Evolutionary conservation across 345 rosid species (phyloP).

Genomic region (Zanthoxylum bungeanum): DNA sequence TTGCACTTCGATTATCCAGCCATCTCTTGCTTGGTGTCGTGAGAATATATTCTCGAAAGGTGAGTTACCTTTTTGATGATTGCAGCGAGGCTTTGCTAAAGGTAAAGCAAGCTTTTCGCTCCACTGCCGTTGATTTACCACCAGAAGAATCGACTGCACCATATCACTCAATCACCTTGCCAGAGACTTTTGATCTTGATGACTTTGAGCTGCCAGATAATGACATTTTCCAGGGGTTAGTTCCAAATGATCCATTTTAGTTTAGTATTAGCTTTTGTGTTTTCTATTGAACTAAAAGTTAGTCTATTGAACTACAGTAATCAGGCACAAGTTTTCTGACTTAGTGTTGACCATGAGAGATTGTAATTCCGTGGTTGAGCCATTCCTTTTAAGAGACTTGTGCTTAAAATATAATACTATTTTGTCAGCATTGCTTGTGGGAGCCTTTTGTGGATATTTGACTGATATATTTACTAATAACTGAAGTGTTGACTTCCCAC

Average conservation of each 20-base stretch:
- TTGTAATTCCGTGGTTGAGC: not conserved
- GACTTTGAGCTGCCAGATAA: slow-evolving; percentile 99
- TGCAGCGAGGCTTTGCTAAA: slow-evolving; percentile 99
- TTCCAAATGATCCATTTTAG: slow-evolving; percentile 12
- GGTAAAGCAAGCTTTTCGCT: slow-evolving; percentile 98
- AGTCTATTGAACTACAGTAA: not conserved
- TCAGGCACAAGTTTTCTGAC: not conserved
- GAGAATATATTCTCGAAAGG: slow-evolving; percentile 97
- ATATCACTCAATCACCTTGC: slow-evolving; percentile 95
- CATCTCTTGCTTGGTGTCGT: slow-evolving; percentile 99
- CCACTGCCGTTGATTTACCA: slow-evolving; percentile 95
- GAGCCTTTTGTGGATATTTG: slow-evolving; percentile 5
- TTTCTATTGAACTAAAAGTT: not conserved
- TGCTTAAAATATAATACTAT: not conserved
- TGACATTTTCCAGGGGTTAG: slow-evolving; percentile 93
- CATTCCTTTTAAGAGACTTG: not conserved
- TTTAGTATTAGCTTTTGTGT: not conserved
- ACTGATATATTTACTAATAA: slow-evolving; percentile 2
- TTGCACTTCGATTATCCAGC: slow-evolving; percentile 90
- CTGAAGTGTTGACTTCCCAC: not conserved
- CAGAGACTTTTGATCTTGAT: slow-evolving; percentile 99
- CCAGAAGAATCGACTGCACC: slow-evolving; percentile 99
- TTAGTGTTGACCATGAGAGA: not conserved
- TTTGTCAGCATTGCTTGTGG: not conserved
- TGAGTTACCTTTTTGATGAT: slow-evolving; percentile 97